Percentiles rank a stretch among this genome's conserved stretches.
phyloP scores from a whole-genome alignment of 1,139 yeast genomes.

The Trichomonascaceae sp. region DNA sequence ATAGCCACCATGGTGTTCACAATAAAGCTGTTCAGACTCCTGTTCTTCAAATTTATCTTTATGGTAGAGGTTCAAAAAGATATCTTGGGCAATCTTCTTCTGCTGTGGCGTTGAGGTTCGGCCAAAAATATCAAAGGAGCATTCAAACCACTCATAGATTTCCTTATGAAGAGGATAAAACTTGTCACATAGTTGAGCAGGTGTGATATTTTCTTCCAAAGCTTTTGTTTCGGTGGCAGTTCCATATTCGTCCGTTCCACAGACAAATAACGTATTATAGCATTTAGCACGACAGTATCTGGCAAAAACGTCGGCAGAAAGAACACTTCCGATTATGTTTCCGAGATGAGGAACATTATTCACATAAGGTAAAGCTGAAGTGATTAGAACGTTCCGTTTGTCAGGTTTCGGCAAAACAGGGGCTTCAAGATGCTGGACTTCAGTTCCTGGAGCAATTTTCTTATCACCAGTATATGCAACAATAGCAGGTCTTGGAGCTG shows the following conservation, averaged over 20 bases:
- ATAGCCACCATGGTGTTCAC: conserved; percentile 83
- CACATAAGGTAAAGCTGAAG: conserved; percentile 96
- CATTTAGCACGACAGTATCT: conserved; percentile 87
- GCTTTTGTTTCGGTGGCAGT: conserved; percentile 99
- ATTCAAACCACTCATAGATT: conserved; percentile 94
- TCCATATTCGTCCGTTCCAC: conserved; percentile 99
- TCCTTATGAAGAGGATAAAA: conserved; percentile 80
- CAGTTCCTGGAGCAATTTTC: conserved; percentile 35
- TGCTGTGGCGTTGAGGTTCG: conserved; percentile 90
- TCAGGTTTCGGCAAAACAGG: conserved; percentile 51
- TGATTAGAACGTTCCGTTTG: conserved; percentile 76
- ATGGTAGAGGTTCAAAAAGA: conserved; percentile 65
- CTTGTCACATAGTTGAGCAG: conserved; percentile 83
- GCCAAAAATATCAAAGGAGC: conserved; percentile 91
- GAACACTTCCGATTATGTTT: conserved; percentile 89
- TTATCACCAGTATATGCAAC: conserved; percentile 54
- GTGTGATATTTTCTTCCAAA: conserved; percentile 83
- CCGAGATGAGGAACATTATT: conserved; percentile 98
- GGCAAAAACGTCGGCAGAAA: conserved; percentile 90
- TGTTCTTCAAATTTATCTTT: conserved; percentile 82
- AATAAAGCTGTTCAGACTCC: conserved; percentile 81
- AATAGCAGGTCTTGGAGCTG: conserved; percentile 39
- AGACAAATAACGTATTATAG: conserved; percentile 74
- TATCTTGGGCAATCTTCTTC: conserved; percentile 93
- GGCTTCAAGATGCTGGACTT: conserved; percentile 27